Base-by-base conservation (phyloP, 345 rosid species). In the Salix brachista region DNA sequence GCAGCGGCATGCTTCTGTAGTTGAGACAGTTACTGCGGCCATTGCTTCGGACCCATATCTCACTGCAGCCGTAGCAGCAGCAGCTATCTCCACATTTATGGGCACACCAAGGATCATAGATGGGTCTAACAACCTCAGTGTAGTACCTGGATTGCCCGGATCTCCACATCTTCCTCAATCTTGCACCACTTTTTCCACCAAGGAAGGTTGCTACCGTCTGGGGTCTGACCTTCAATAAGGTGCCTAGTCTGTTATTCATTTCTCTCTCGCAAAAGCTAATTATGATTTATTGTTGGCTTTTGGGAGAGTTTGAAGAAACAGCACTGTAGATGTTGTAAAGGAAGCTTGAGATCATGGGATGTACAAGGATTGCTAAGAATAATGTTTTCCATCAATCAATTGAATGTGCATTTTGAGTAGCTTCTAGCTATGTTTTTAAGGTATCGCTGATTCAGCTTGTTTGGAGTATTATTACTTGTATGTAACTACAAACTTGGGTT, bases 171-270 rank as follows among this genome's bases (percentile, higher is more conserved):
- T 88, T 86, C 99, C 91, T 70, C 97, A 93, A 70, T 90, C 96
- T 79, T 93, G 97, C 91, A 93, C 97, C 80, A 94, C 97, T 76
- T 91, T 92, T 82, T 89, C 97, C 73, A 87, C 92, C 44, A 91
- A 82, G 79, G 90, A 83, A 71, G 54, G 16, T 0, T 2, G 4
- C 6, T 21, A 17, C 37, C 50, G 34, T 48, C 28, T 34, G 41
- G n/a, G 54, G 48, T 39, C 5, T 65, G 25, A 71, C n/a, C 78
- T 30, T 64, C 18, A n/a, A 10, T 23, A n/a, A 58, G 28, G 16
- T 10, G 64, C 64, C 23, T 58, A 58, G 64, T 11, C 32, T 71
- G 41, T 18, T 12, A 30, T 19, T 54, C 21, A 58, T 10, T 26
- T 71, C 9, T 17, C 10, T 11, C 37, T 28, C 56, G 4, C 32